Evolutionary conservation across 2,329 filamentous ascomycete genomes (phyloP).

Genomic region (Fonsecaea pugnacius): DNA sequence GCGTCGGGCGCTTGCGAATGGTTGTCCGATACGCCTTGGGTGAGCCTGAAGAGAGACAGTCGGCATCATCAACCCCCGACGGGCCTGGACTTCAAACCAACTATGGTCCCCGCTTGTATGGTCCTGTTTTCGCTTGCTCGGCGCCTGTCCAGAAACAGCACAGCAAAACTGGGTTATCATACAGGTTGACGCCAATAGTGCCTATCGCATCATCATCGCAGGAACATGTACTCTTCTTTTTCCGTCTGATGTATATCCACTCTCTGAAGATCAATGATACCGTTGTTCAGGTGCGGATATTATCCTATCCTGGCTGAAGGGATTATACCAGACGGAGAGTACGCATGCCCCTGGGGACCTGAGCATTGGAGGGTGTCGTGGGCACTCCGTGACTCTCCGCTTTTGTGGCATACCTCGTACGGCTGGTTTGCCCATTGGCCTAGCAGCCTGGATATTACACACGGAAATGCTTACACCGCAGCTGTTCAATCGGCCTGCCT

Average conservation of each 20-base stretch:
- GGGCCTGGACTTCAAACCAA: background rate
- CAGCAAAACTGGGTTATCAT: constrained; percentile 2
- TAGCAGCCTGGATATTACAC: constrained; percentile 2
- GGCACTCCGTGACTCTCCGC: background rate
- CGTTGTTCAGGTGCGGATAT: constrained; percentile 6
- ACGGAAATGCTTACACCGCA: constrained; percentile 9
- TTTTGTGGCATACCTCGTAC: background rate
- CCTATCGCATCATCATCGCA: background rate
- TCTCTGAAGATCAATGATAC: constrained; percentile 11
- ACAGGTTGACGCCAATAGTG: constrained; percentile 1
- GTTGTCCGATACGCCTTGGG: background rate
- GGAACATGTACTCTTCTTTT: constrained; percentile 3
- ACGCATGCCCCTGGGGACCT: background rate
- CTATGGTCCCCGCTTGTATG: background rate
- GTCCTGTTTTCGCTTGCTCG: constrained; percentile 6
- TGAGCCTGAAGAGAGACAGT: constrained; percentile 6
- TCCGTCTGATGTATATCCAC: constrained; percentile 6
- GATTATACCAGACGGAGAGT: background rate
- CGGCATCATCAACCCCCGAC: constrained; percentile 21
- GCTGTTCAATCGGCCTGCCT: constrained; percentile 2
- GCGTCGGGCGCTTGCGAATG: constrained; percentile 4
- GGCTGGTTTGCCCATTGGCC: constrained; percentile 3
- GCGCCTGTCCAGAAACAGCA: background rate
- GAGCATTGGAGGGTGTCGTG: background rate
- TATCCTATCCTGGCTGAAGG: background rate